Evolutionary conservation across 2,329 filamentous ascomycete species (phyloP).

Genomic region (Fusarium fracticaudum): DNA sequence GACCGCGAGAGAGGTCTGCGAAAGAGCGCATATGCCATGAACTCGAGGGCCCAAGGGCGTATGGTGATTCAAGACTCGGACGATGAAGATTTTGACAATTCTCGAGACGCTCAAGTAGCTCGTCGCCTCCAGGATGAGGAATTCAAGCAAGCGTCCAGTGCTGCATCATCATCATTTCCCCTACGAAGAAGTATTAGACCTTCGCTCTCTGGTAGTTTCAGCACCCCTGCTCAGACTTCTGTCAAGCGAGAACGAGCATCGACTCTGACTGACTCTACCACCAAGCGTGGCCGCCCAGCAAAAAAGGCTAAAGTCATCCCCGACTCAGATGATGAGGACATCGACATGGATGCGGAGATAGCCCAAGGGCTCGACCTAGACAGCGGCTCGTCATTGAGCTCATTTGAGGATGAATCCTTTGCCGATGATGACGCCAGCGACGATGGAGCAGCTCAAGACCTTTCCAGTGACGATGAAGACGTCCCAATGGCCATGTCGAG

Average conservation of each 20-base stretch:
- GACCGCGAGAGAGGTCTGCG: slow-evolving; percentile 46
- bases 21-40: slow-evolving; percentile 60
- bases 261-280: slow-evolving; percentile 31
- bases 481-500: slow-evolving; percentile 29
- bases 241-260: slow-evolving; percentile 43
- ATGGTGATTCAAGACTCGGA: slow-evolving; percentile 54
- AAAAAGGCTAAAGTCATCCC: slow-evolving; percentile 46
- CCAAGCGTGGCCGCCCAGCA: slow-evolving; percentile 31
- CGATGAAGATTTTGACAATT: slow-evolving; percentile 45
- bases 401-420: slow-evolving; percentile 26
- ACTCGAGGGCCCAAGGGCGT: slow-evolving; percentile 56
- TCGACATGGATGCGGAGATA: slow-evolving; percentile 47
- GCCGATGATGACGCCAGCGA: slow-evolving; percentile 33
- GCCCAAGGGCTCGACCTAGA: slow-evolving; percentile 36
- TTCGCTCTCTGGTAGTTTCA: background rate
- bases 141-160: slow-evolving; percentile 26
- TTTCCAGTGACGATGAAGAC: slow-evolving; percentile 46
- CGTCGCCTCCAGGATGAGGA: slow-evolving; percentile 50
- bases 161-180: slow-evolving; percentile 3
- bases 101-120: slow-evolving; percentile 46
- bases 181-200: slow-evolving; percentile 26
- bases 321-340: slow-evolving; percentile 46
- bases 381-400: slow-evolving; percentile 9
- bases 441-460: slow-evolving; percentile 17
- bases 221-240: slow-evolving; percentile 8